Base-by-base conservation (phyloP, 495 filamentous ascomycete species). In the Neurospora terricola region DNA sequence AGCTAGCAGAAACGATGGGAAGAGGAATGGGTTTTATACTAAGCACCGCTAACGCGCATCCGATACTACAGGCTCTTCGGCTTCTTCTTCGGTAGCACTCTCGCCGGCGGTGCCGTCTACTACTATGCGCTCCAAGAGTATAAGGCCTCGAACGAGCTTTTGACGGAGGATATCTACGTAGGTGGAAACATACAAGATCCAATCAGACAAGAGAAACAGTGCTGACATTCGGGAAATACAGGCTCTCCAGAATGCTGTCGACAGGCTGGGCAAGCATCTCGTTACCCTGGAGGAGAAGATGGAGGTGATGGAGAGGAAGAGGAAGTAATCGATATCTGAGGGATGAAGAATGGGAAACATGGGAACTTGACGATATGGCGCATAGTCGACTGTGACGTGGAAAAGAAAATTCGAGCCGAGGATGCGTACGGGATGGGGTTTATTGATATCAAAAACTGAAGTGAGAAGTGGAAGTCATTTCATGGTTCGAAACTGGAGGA, bases 161-260 rank as follows among this genome's bases (percentile, higher is more conserved):
- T 99, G 82, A 96, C 92, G 62, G 93, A 97, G 83, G 96, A 99
- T 85, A 97, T 99, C 81, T 92, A 92, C 83, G 96, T 98, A 89
- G 80, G 93, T 83, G 83, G 37, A 3, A 5, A 38, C 12, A 23
- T 27, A 48, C 9, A 39, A 70, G 3, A 34, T 34, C 36, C 36
- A 37, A 34, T 3, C 34, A 34, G 34, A 34, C 3, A 4, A 30
- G 34, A 34, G 14, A 40, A 73, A 74, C 16, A 21, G 23, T 38
- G 72, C 54, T 72, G 75, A 79, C 72, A 71, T 70, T 73, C 71
- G 45, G 40, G 42, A 72, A 45, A 70, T 40, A 76, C 77, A 99
- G 96, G 89, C 92, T 75, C 86, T 99, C 71, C 96, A 98, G 88
- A 85, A 88, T 66, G 92, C 95, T 70, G 94, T 96, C 45, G 90